Base-by-base conservation (phyloP, 2,329 filamentous ascomycete genomes). In the Nemania bipapillata region DNA sequence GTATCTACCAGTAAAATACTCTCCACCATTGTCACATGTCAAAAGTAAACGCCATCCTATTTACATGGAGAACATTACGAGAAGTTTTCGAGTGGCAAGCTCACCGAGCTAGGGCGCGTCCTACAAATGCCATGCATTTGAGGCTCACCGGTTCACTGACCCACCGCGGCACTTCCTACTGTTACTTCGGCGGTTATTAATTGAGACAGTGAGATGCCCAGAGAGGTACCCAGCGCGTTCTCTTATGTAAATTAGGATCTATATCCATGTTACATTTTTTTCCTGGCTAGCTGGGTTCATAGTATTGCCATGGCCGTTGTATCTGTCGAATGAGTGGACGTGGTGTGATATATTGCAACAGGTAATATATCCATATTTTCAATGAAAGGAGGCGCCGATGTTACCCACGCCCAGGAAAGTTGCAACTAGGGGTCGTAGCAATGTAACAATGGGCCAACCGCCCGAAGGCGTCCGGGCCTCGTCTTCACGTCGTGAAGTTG, bases 401-500 rank as follows among this genome's bases (percentile, higher is more conserved):
- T 28, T 20, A 47, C 57, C 37, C 30, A 56, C 22, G n/a, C n/a
- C 17, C 17, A 8, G 42, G 24, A 15, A 50, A 55, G 60, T 64
- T 52, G 56, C 55, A 65, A 47, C 58, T 59, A 15, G 65, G 35
- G 30, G 42, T 54, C 40, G 12, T 24, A 11, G 35, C 40, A 20
- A 68, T 58, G 50, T 56, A 47, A 30, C 30, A 22, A 37, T 45
- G 35, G 35, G 17, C n/a, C 53, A 30, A 30, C 35, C 26, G 30
- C 26, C 52, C 1, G 11, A 20, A 15, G 45, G 15, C 8, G 3
- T 5, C 17, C 47, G n/a, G 17, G 12, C 15, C 30, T 42, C 42
- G 15, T 40, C 32, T 22, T 64, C 32, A 70, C 11, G 55, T 26
- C 45, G 55, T 61, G 50, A 77, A 78, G 40, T 76, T 71, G 50